Evolutionary conservation across 257 asterid species (phyloP).

Genomic region (Capsicum baccatum): DNA sequence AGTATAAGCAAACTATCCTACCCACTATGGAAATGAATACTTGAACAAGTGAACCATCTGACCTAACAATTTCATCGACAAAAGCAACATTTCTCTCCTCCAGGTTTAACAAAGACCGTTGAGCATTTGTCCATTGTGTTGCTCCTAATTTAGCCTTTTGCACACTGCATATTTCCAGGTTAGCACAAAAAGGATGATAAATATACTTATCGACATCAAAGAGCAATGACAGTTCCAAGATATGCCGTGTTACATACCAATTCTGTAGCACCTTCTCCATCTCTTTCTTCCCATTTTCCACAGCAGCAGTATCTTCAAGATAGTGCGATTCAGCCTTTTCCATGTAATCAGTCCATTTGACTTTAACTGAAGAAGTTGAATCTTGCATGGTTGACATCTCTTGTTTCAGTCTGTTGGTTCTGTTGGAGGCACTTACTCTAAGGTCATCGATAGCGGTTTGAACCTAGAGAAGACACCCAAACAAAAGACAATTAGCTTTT

Average conservation of each 20-base stretch:
- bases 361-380: conserved; percentile 67
- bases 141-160: conserved; percentile 84
- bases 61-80: conserved; percentile 78
- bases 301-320: conserved; percentile 70
- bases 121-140: conserved; percentile 84
- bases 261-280: conserved; percentile 70
- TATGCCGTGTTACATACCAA: conserved; percentile 58
- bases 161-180: conserved; percentile 55
- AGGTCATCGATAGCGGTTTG: conserved; percentile 76
- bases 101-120: conserved; percentile 68
- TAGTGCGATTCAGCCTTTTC: conserved; percentile 69
- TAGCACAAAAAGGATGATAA: conserved; percentile 15
- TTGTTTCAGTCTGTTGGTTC: conserved; percentile 75
- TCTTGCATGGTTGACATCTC: conserved; percentile 93
- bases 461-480: conserved; percentile 54
- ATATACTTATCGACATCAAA: conserved; percentile 22
- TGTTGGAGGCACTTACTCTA: conserved; percentile 78
- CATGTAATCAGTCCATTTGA: conserved; percentile 70
- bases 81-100: conserved; percentile 82
- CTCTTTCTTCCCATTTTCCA: conserved; percentile 73
- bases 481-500: background rate
- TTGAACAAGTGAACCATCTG: conserved; percentile 26
- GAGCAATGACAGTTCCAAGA: background rate
- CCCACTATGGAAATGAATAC: background rate
- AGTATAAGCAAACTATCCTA: background rate